Evolutionary conservation across 2,329 filamentous ascomycete genomes (phyloP).

Genomic region (Dryadomyces sulphureus): DNA sequence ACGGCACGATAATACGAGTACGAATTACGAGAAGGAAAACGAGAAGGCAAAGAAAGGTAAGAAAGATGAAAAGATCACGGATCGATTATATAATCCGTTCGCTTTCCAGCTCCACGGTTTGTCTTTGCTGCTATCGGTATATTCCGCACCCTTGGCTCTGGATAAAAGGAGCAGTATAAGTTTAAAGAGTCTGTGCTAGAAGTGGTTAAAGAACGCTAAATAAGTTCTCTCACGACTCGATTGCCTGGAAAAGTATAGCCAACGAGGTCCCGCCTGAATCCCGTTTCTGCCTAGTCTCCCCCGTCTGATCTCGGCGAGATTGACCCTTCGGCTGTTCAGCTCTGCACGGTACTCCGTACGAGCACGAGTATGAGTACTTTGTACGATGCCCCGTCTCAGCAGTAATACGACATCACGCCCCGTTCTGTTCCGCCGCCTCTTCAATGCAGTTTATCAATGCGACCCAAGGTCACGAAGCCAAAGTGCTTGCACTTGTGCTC

Average conservation of each 20-base stretch:
- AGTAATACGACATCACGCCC: neutral
- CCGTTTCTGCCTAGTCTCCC: neutral
- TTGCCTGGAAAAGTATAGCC: neutral
- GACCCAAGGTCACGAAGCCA: neutral
- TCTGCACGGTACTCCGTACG: neutral
- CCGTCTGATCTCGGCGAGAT: neutral
- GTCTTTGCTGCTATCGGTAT: neutral
- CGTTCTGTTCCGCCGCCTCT: neutral
- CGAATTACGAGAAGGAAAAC: neutral
- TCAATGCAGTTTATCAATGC: neutral
- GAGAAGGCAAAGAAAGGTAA: no score
- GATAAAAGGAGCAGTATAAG: neutral
- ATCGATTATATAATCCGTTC: neutral
- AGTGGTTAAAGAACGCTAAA: no score
- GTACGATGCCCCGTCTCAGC: neutral
- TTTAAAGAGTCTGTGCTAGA: neutral
- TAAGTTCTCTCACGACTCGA: neutral
- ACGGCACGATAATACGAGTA: neutral
- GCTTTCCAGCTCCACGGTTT: neutral
- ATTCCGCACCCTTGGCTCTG: conserved; percentile 1
- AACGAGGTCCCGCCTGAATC: neutral
- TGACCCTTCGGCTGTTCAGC: neutral
- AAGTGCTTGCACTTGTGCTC: no score
- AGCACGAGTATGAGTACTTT: neutral
- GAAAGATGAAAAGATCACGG: no score